Evolutionary conservation across 768 basidiomycete genomes (phyloP).

Genomic region (Albatrellus ellisii): DNA sequence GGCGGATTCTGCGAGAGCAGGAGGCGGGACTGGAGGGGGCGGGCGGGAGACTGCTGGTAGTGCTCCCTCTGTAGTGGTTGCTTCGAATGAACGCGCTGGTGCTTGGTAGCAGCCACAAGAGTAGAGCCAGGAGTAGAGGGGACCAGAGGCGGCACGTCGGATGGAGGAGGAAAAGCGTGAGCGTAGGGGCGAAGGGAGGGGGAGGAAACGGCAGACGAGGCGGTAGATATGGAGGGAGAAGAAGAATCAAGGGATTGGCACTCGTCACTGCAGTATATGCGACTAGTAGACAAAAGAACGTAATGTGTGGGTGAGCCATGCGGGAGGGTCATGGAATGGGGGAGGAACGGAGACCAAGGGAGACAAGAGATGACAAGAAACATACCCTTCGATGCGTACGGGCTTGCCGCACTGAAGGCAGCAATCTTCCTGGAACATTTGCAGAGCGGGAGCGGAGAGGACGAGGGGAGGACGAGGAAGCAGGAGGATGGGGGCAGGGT

Average conservation of each 20-base stretch:
- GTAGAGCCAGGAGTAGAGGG: slow-evolving; percentile 6
- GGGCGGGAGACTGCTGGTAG: not conserved
- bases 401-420: slow-evolving; percentile 18
- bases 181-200: slow-evolving; percentile 10
- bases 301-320: slow-evolving; percentile 11
- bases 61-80: not conserved
- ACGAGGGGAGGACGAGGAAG: not conserved
- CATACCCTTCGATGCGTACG: slow-evolving; percentile 11
- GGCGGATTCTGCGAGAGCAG: too few species aligned
- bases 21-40: too few species aligned
- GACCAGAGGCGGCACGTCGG: slow-evolving; percentile 8
- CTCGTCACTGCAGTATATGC: slow-evolving; percentile 14
- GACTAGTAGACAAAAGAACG: slow-evolving; percentile 12
- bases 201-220: slow-evolving; percentile 14
- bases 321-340: slow-evolving; percentile 7
- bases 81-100: not conserved
- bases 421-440: slow-evolving; percentile 20
- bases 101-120: too few species aligned
- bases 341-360: too few species aligned
- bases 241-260: slow-evolving; percentile 15
- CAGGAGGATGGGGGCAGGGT: too few species aligned
- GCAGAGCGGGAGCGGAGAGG: not conserved
- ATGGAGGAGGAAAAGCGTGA: not conserved
- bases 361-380: slow-evolving; percentile 3
- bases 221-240: slow-evolving; percentile 15